Evolutionary conservation across 495 filamentous ascomycete species (phyloP), one percentile per base, ranked within the genome.

Genomic region (Neurospora hispaniola): DNA sequence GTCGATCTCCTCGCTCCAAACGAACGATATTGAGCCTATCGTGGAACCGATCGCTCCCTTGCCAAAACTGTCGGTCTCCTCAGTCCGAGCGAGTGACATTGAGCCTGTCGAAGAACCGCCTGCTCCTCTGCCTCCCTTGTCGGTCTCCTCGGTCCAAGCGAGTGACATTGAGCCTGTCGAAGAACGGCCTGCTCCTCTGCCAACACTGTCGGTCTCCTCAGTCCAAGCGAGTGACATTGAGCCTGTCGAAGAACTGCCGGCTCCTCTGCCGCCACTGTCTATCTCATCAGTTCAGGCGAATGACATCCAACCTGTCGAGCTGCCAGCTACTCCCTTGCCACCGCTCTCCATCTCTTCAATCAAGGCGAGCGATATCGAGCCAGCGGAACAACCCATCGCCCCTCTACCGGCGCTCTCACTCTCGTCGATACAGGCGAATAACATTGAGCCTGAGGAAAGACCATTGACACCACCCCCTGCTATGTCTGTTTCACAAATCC

Each of bases 361-460:
- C 12, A 74, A 80, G 59, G 73, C 79, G 20, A 72, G 78, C 59
- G 74, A 80, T 72, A 76, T 84, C 8, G 78, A 82, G 48, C 81
- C 84, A 27, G 70, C 70, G 11, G 46, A 71, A 12, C 44, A 66
- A 18, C 69, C 74, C 4, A 73, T 76, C n/a, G 16, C 69, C 9
- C 23, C 69, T 3, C 44, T 66, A 54, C 74, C 74, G 41, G 42
- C 71, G 14, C 73, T 78, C 5, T 71, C 73, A 18, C 4, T 79
- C 12, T 76, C 76, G 23, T 31, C 54, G 41, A 71, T 77, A 46
- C 40, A 46, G 16, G 35, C 74, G 5, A 68, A 74, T 71, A 68
- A 77, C 39, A 70, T 77, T 38, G 72, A 77, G 71, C 77, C 77
- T 20, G 48, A 35, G 18, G 74, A 72, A 12, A 40, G 23, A 10